These are phyloP conservation scores for Rhexocercosporidium sp. DNA, from an alignment of 2,329 filamentous ascomycete species.

Conservation along the genomic window DNA sequence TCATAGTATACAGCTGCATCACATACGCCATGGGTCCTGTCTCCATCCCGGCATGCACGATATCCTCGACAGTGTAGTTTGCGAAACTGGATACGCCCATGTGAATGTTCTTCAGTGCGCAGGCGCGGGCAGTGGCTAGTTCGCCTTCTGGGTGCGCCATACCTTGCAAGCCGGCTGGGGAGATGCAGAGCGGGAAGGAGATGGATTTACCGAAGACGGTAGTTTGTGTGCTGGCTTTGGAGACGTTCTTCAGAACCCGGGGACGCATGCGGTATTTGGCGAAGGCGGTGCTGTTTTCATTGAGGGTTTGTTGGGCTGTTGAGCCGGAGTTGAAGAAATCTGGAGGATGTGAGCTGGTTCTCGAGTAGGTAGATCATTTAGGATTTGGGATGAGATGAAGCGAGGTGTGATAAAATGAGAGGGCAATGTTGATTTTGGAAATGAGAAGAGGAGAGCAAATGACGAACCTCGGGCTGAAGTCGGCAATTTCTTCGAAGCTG, in stretches of 20 bases:
- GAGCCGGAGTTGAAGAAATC: constrained; percentile 54
- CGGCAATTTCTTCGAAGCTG: constrained; percentile 20
- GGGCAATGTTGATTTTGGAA: not conserved
- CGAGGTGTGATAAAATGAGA: not conserved
- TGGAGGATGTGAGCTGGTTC: constrained; percentile 10
- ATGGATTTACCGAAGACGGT: constrained; percentile 51
- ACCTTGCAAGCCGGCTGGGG: constrained; percentile 55
- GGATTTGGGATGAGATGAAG: not conserved
- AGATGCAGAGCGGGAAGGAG: constrained; percentile 46
- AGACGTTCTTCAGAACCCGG: constrained; percentile 50
- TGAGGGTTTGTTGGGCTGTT: constrained; percentile 56
- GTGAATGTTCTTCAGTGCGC: constrained; percentile 50
- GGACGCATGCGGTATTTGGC: constrained; percentile 55
- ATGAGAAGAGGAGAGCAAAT: not conserved
- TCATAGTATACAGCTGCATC: constrained; percentile 59
- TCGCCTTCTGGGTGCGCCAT: constrained; percentile 58
- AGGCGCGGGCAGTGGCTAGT: constrained; percentile 54
- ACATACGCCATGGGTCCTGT: constrained; percentile 48
- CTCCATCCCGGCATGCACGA: constrained; percentile 46
- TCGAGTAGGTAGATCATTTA: no score
- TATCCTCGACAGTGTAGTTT: constrained; percentile 50
- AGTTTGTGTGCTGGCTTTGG: constrained; percentile 46
- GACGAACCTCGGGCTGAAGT: constrained; percentile 16
- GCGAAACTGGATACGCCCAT: constrained; percentile 51
- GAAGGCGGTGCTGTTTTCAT: constrained; percentile 59